Base-by-base conservation (phyloP, 2,329 filamentous ascomycete species). In the Ophiocordyceps robertsii region DNA sequence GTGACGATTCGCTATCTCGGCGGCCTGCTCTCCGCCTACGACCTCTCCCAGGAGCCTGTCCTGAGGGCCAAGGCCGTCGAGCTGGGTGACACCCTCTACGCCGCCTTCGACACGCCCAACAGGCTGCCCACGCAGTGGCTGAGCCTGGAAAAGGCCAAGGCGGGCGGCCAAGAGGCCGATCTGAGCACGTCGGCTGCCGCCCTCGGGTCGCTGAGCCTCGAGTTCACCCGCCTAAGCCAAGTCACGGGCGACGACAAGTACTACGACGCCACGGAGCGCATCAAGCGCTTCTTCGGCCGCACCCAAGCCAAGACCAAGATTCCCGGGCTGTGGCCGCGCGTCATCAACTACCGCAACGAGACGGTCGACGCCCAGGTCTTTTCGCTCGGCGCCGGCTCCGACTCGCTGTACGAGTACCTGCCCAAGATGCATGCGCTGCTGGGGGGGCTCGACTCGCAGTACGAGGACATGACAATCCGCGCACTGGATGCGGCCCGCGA, bases 211-310 rank as follows among this genome's bases (percentile, higher is more conserved):
- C 66, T 89, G 43, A 77, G 76, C 9, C 59, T 90, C 45, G 84
- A 89, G 55, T 86, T 89, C 55, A 86, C 81, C 3, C 69, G 84
- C 6, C 67, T 90, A 38, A 77, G 79, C 17, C 84, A 89, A 60
- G 64, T 89, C 44, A 86, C 84, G 0, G 76, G 75, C 40, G 69
- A 87, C 46, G 62, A 73, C 43, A 86, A 82, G 56, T 89, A 84
- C 61, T 88, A 82, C 58, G 82, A 86, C 59, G 82, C 81, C 6
- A 73, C 85, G 42, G 80, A 82, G 47, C 72, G 80, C n/a, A 73
- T 90, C 46, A 87, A 83, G 48, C 68, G 79, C 51, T 73, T 77
- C 45, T 72, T 89, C 39, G 70, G 78, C 48, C 64, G 69, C 33
- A 72, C 73, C 49, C 84, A 89, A 61, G 73, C 77, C 49, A 60